These are phyloP conservation scores for Cryptococcus neoformans DNA, from an alignment of 1,284 basidiomycete species.

Conservation along the genomic window DNA sequence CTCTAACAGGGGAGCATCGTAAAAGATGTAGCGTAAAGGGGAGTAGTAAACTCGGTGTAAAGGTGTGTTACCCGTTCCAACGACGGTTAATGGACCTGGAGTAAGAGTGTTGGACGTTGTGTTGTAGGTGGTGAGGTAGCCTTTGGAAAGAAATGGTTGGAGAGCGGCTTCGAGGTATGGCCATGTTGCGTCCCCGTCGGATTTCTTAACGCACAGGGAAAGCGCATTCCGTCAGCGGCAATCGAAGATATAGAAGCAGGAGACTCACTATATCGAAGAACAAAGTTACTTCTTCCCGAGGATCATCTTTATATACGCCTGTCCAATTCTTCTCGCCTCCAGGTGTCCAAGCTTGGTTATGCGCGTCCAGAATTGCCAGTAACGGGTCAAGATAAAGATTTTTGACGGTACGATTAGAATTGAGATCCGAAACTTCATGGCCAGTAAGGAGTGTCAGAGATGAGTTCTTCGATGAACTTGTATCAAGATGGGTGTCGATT, in stretches of 20 bases:
- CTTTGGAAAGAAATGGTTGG: slow-evolving; percentile 22
- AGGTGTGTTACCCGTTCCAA: slow-evolving; percentile 39
- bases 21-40: slow-evolving; percentile 35
- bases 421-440: slow-evolving; percentile 20
- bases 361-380: slow-evolving; percentile 18
- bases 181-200: slow-evolving; percentile 25
- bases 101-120: slow-evolving; percentile 13
- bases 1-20: slow-evolving; percentile 33
- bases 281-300: slow-evolving; percentile 18
- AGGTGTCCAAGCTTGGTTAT: slow-evolving; percentile 7
- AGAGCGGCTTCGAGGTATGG: slow-evolving; percentile 21
- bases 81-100: slow-evolving; percentile 32
- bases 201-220: slow-evolving; percentile 6
- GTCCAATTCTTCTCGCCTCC: slow-evolving; percentile 4
- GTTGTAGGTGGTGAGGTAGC: slow-evolving; percentile 28
- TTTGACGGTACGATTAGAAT: slow-evolving; percentile 17
- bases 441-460: slow-evolving; percentile 17
- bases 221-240: not conserved
- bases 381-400: slow-evolving; percentile 26
- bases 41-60: slow-evolving; percentile 21
- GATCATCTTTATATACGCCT: slow-evolving; percentile 22
- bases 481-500: slow-evolving; percentile 24
- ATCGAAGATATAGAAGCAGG: not conserved
- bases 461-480: not conserved
- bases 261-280: slow-evolving; percentile 31